phyloP scores from a whole-genome alignment of 2,329 filamentous ascomycete genomes.

The Xylariaceae sp. region DNA sequence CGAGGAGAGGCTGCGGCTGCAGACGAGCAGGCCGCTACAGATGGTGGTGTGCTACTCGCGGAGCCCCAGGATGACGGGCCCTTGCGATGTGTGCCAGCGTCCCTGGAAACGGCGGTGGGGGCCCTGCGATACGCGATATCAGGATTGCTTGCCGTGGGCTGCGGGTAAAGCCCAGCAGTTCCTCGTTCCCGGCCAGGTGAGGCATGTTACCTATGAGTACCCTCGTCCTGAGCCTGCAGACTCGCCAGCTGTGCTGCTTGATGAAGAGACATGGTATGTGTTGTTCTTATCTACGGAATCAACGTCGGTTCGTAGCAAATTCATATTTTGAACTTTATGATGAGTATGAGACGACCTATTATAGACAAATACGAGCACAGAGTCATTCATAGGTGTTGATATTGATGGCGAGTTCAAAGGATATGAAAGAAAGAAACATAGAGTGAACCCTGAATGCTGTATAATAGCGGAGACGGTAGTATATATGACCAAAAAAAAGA shows the following conservation, averaged over 20 bases:
- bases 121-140: not conserved
- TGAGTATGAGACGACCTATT: too few species aligned
- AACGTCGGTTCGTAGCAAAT: too few species aligned
- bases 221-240: conserved; percentile 6
- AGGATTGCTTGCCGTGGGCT: conserved; percentile 20
- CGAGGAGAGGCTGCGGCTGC: conserved; percentile 10
- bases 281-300: too few species aligned
- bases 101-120: not conserved
- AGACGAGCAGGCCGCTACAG: conserved; percentile 3
- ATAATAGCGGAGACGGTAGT: too few species aligned
- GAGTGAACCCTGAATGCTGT: too few species aligned
- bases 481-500: too few species aligned
- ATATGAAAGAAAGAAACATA: too few species aligned
- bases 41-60: conserved; percentile 24
- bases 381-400: too few species aligned
- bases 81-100: conserved; percentile 17
- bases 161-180: conserved; percentile 14
- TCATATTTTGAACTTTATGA: too few species aligned
- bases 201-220: conserved; percentile 23
- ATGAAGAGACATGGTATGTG: not conserved
- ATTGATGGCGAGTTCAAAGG: too few species aligned
- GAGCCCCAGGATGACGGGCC: not conserved
- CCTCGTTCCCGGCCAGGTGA: not conserved
- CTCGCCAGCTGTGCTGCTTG: not conserved
- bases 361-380: too few species aligned